A percentile compares a stretch with the other conserved stretches of the same genome.
Evolutionary conservation across 192 early-diverging fungal genomes (phyloP).

Genomic region (Chytriomyces confervae): DNA sequence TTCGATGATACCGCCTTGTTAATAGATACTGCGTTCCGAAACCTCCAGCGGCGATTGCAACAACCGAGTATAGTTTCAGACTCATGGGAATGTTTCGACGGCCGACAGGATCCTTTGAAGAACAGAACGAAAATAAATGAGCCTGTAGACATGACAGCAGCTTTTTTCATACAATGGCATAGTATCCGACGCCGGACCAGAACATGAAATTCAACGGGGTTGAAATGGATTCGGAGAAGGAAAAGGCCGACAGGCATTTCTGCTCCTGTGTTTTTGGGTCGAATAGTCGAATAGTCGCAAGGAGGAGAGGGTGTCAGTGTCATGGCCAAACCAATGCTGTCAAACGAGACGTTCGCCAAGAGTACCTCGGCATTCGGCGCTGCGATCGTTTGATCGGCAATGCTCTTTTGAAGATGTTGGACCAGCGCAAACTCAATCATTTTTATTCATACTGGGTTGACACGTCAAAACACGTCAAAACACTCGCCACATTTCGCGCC

Average conservation of each 20-base stretch:
- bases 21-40: neutral
- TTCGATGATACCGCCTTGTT: conserved; percentile 7
- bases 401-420: conserved; percentile 8
- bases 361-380: conserved; percentile 5
- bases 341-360: too few relatives aligned
- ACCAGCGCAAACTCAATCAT: conserved; percentile 14
- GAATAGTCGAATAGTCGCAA: neutral
- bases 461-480: neutral
- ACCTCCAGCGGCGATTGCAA: conserved; percentile 21
- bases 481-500: too few relatives aligned
- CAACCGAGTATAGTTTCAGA: neutral
- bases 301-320: neutral
- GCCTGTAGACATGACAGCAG: too few relatives aligned
- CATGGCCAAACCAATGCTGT: too few relatives aligned
- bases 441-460: too few relatives aligned
- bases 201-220: conserved; percentile 24
- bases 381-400: conserved; percentile 3
- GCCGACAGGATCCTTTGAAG: conserved; percentile 16
- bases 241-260: neutral
- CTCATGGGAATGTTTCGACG: conserved; percentile 3
- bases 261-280: neutral
- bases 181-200: conserved; percentile 26
- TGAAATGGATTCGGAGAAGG: neutral
- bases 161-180: neutral
- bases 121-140: neutral